Base-by-base conservation (phyloP, 495 filamentous ascomycete genomes). In the Trichocladium antarcticum region DNA sequence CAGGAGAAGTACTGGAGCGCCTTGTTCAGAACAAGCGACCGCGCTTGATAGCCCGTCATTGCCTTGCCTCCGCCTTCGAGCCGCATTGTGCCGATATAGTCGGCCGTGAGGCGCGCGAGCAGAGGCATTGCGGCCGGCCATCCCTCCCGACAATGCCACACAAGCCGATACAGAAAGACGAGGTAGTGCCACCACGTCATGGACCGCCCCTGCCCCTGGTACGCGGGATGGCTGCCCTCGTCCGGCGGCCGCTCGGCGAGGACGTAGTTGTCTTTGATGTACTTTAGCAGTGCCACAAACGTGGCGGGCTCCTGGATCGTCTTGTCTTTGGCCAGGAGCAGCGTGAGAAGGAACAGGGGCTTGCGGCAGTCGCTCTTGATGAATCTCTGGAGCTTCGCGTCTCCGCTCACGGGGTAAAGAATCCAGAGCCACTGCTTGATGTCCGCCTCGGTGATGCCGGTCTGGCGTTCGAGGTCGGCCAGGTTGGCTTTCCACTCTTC, bases 371-470 rank as follows among this genome's bases (percentile, higher is more conserved):
- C 51, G 43, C 61, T 60, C 6, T 54, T 55, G 40, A 65, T 28
- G 27, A 72, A 60, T 10, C 69, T 60, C 37, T 62, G 45, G 17
- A 68, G 45, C 21, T 60, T 59, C 36, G 36, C 34, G 39, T 71
- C 68, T 20, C 59, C 56, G 24, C 58, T 51, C 17, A 60, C 47
- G 0, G 60, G 64, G 1, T 63, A 63, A 12, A 74, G 32, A 37
- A 74, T 67, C 68, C 67, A 70, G 32, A 62, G 53, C 71, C 69
- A 72, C 45, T 65, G 61, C 32, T 57, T 53, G 21, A 71, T 28
- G 21, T 67, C 54, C 20, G 53, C 55, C 32, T 36, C 52, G 6
- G 55, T 50, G 42, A 57, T 53, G 5, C 64, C 63, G 35, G 53
- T 59, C 19, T 29, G 10, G 1, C 38, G 24, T 31, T 49, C 59